Base-by-base conservation (phyloP, 2,329 filamentous ascomycete species). In the Diaporthe vexans region DNA sequence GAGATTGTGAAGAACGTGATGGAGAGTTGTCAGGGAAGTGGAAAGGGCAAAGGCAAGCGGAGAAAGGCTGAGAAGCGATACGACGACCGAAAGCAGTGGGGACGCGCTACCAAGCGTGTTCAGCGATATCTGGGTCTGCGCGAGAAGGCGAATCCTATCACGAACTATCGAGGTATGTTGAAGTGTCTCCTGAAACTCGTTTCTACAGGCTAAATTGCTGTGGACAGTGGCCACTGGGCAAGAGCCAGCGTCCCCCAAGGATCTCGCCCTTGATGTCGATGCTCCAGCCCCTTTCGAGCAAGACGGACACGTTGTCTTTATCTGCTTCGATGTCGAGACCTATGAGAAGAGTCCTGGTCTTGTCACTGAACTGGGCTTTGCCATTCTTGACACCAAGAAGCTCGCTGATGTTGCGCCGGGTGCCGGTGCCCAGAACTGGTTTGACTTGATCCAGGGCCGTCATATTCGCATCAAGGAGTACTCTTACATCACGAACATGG, bases 351-450 rank as follows among this genome's bases (percentile, higher is more conserved):
- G 90, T 58, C 89, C 91, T 17, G 85, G 87, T 46, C 85, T 90
- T 17, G 88, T 98, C 74, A 97, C 95, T 0, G 97, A 99, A 82
- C 88, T 99, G 52, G 97, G 97, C 0, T 86, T 99, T 54, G 92
- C 94, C 1, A 92, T 92, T 3, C 86, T 98, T 0, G 95, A 98
- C 81, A 95, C 93, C 0, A 78, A 82, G 6, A 82, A 88, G 51
- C 80, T 95, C 29, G 78, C 83, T 1, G 84, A 82, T 10, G 76
- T 91, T 0, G 79, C 89, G 0, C 93, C 94, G 3, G 94, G 94
- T 0, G 78, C 84, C 3, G 82, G 85, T 35, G 94, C 92, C 4
- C 78, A 84, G 54, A 87, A 91, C 51, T 98, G 95, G 95, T 89
- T 90, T 77, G 78, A 85, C 0, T 82, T 88, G 68, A 93, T 98